Percentiles rank a stretch among this genome's conserved stretches.
These are phyloP conservation scores for Alternaria sp. DNA, from an alignment of 2,329 filamentous ascomycete genomes.

Conservation along the genomic window DNA sequence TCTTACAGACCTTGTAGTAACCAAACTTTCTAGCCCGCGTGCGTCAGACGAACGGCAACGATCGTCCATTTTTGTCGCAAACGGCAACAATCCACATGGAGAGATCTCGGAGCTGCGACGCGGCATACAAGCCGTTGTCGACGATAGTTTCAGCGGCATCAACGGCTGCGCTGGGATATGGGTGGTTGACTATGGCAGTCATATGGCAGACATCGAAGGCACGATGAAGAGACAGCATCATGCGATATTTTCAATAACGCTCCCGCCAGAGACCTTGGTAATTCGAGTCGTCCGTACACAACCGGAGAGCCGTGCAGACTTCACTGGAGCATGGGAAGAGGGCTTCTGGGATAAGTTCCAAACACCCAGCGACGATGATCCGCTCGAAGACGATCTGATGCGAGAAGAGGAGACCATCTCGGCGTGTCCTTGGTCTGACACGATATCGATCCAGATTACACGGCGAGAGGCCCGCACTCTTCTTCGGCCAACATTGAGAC, in stretches of 20 bases:
- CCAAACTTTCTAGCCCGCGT: conserved; percentile 31
- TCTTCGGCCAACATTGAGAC: conserved; percentile 21
- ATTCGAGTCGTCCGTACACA: conserved; percentile 35
- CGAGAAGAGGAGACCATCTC: conserved; percentile 42
- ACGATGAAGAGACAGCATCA: conserved; percentile 35
- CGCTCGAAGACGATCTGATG: conserved; percentile 29
- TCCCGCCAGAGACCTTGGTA: conserved; percentile 39
- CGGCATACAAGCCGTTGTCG: conserved; percentile 50
- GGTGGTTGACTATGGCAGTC: conserved; percentile 42
- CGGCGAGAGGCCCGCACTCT: conserved; percentile 32
- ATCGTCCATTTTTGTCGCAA: conserved; percentile 47
- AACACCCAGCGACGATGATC: conserved; percentile 27
- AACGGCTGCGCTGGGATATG: conserved; percentile 47
- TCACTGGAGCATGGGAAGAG: conserved; percentile 31
- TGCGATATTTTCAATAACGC: conserved; percentile 47
- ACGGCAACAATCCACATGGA: conserved; percentile 53
- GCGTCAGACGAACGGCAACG: conserved; percentile 28
- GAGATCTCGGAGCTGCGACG: conserved; percentile 52
- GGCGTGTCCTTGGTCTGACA: conserved; percentile 29
- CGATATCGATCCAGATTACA: conserved; percentile 41
- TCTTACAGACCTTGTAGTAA: conserved; percentile 55
- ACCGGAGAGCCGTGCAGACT: conserved; percentile 21
- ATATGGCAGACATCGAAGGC: conserved; percentile 36
- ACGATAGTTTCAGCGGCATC: conserved; percentile 37
- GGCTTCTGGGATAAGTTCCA: conserved; percentile 35